Evolutionary conservation across 2,329 filamentous ascomycete species (phyloP).

Genomic region (Fusarium foetens): DNA sequence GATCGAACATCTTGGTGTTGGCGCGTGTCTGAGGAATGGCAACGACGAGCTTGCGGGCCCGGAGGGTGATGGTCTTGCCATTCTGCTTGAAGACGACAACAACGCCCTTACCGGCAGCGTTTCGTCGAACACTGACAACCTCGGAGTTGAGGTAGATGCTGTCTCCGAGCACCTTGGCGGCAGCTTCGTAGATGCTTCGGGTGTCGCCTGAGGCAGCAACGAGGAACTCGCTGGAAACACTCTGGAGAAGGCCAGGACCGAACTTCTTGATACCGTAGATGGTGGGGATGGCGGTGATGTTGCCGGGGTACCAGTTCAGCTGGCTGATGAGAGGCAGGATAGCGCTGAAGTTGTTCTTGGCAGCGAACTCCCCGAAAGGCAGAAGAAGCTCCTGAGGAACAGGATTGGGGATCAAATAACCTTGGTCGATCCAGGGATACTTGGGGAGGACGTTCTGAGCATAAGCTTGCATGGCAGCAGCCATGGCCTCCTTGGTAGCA

Average conservation of each 20-base stretch:
- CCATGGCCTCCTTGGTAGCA: background rate
- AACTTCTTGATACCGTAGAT: conserved; percentile 37
- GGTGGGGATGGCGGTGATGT: conserved; percentile 24
- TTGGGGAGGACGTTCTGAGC: conserved; percentile 18
- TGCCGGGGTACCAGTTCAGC: conserved; percentile 34
- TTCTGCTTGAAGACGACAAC: conserved; percentile 1
- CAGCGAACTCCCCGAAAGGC: conserved; percentile 34
- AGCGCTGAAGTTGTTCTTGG: conserved; percentile 24
- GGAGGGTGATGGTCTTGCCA: background rate
- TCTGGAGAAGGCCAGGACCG: conserved; percentile 22
- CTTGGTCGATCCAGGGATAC: conserved; percentile 38
- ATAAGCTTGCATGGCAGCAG: conserved; percentile 14
- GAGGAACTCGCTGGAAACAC: conserved; percentile 10
- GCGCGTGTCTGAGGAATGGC: conserved; percentile 32
- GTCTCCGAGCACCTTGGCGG: background rate
- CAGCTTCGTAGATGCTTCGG: conserved; percentile 21
- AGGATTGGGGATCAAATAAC: conserved; percentile 26
- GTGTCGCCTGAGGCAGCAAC: conserved; percentile 24
- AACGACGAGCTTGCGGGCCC: conserved; percentile 31
- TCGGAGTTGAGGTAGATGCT: conserved; percentile 18
- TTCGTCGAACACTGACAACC: conserved; percentile 4
- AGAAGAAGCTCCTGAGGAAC: conserved; percentile 31
- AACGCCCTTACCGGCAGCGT: background rate
- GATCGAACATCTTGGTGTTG: conserved; percentile 11
- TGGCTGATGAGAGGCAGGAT: conserved; percentile 21